Percentiles rank a stretch among this genome's conserved stretches.
phyloP scores from a whole-genome alignment of 2,329 filamentous ascomycete species.

The Fusarium equiseti region DNA sequence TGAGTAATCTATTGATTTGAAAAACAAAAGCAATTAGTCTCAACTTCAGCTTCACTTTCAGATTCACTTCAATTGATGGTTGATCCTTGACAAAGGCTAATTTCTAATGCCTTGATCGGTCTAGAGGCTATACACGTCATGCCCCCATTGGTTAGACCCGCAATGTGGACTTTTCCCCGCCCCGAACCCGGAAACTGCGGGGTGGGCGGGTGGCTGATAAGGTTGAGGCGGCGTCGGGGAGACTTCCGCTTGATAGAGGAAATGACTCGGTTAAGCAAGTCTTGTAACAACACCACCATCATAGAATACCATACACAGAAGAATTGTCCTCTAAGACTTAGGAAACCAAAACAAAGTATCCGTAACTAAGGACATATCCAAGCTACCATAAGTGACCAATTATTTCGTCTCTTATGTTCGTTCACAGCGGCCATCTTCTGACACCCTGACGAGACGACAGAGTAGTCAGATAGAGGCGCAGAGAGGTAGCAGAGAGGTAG shows the following conservation, averaged over 20 bases:
- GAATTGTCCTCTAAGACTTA: not conserved
- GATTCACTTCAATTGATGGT: not conserved
- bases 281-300: not conserved
- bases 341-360: not conserved
- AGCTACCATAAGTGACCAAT: not conserved
- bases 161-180: constrained; percentile 25
- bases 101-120: constrained; percentile 1
- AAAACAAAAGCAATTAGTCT: not conserved
- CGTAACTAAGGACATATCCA: not conserved
- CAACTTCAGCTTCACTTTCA: not conserved
- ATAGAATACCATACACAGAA: not conserved
- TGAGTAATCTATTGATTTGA: too few species aligned
- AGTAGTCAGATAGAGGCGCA: not conserved
- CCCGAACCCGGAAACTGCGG: constrained; percentile 36
- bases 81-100: constrained; percentile 19
- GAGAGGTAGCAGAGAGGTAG: not conserved
- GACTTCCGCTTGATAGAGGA: not conserved
- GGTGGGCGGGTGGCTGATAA: constrained; percentile 46
- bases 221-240: constrained; percentile 28
- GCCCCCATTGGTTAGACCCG: constrained; percentile 28
- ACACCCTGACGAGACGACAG: not conserved
- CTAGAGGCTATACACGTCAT: constrained; percentile 27
- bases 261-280: constrained; percentile 5
- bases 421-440: not conserved
- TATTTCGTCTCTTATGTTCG: too few species aligned